phyloP scores from a whole-genome alignment of 352 stramenopile species.

The Pythium rhizo-oryzae region DNA sequence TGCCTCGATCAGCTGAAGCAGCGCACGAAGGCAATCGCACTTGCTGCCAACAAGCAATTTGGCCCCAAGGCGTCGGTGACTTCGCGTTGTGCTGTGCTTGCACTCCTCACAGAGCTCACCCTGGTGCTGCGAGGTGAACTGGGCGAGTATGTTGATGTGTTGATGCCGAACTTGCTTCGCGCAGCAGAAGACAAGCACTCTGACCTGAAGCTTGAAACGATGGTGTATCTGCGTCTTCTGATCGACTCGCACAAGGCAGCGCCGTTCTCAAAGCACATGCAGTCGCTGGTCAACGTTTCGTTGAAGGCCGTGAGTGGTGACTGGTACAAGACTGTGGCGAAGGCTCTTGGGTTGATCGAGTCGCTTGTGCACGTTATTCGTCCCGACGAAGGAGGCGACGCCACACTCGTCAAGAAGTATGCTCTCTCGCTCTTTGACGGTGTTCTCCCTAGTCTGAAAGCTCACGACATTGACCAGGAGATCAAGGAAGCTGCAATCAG shows the following conservation, averaged over 20 bases:
- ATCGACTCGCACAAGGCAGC: conserved; percentile 90
- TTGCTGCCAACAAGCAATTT: conserved; percentile 83
- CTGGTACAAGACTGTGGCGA: conserved; percentile 99
- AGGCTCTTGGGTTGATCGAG: conserved; percentile 93
- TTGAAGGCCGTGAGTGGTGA: conserved; percentile 93
- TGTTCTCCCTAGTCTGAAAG: conserved; percentile 94
- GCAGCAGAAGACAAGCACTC: conserved; percentile 93
- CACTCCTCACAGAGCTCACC: conserved; percentile 85
- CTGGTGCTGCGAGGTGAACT: conserved; percentile 77
- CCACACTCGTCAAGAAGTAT: conserved; percentile 49
- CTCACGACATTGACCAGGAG: conserved; percentile 98
- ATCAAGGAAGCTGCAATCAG: conserved; percentile 98
- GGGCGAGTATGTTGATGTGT: conserved; percentile 60
- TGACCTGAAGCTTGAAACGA: conserved; percentile 95
- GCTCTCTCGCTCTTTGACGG: conserved; percentile 90
- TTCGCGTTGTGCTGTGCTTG: conserved; percentile 81
- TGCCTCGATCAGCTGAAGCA: conserved; percentile 62
- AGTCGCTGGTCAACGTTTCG: conserved; percentile 85
- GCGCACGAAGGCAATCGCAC: conserved; percentile 70
- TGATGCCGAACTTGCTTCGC: conserved; percentile 83
- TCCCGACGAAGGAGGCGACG: conserved; percentile 28
- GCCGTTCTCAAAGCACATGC: conserved; percentile 81
- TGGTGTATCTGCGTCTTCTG: conserved; percentile 93
- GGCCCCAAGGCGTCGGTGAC: conserved; percentile 73
- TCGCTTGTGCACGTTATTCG: conserved; percentile 89